Base-by-base conservation (phyloP, 2,329 filamentous ascomycete genomes). In the Penicillium occitanis region DNA sequence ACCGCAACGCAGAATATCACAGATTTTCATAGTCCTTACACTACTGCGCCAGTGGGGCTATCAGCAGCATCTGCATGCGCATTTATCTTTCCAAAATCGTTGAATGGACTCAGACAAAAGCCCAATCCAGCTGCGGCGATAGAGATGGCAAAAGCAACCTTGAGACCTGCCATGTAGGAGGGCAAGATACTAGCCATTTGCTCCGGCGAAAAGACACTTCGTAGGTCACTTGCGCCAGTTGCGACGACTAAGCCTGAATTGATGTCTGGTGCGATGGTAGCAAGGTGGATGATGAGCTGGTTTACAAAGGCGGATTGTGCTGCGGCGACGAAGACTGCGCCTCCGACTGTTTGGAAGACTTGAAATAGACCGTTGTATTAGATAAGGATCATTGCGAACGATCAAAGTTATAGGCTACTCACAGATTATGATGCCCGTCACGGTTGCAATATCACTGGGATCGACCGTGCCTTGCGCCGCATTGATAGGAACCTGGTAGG, bases 361-460 rank as follows among this genome's bases (percentile, higher is more conserved):
- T 25, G 44, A 10, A 5, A 17, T 14, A n/a, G 22, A 25, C 25
- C 25, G 33, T 2, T 33, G 25, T 64, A 10, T 25, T 58, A 37
- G 50, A 28, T 28, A n/a, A 14, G 3, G 42, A 3, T 19, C 8
- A 10, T 46, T 19, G 17, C 14, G 13, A 30, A 63, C 19, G 8
- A 48, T 51, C 33, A 5, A 5, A 28, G 7, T 3, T 30, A 33
- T 13, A 10, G 22, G 44, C 17, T 53, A 58, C 62, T 64, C 51
- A 64, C 62, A 67, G 10, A 73, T 63, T 13, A 73, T 68, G 48
- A 71, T 71, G 22, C 68, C 71, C 0, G 68, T 70, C n/a, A 70
- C 68, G 4, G 69, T 66, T 5, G 70, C 55, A 5, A 70, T 50
- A 33, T 73, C 68, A 3, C 66, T 67, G 4, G 72, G 65, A 1